Conservation (phyloP, 1,284 basidiomycete species). For the Malassezia sp. region DNA sequence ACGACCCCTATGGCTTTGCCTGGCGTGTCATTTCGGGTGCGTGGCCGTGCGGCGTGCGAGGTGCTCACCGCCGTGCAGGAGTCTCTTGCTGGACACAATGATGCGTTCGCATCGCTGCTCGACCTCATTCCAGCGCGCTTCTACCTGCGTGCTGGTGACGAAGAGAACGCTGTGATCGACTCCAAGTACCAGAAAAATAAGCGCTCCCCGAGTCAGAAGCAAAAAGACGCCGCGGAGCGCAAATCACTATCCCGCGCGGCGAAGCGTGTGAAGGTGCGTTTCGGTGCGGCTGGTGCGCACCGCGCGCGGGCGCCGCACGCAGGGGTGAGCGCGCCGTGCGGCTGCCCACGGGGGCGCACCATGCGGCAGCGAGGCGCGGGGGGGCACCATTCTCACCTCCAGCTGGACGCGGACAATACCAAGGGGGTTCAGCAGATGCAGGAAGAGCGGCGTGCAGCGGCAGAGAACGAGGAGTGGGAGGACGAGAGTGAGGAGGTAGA, state of each 20-base stretch:
- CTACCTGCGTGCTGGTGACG: constrained; percentile 29
- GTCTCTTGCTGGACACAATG: constrained; percentile 27
- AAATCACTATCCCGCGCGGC: constrained; percentile 28
- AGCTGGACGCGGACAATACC: constrained; percentile 38
- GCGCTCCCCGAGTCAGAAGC: constrained; percentile 37
- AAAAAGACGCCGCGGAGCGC: constrained; percentile 29
- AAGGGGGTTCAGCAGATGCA: constrained; percentile 31
- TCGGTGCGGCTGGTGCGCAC: no score
- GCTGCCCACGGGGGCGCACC: no score
- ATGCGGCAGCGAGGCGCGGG: no score
- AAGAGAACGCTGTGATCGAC: constrained; percentile 23
- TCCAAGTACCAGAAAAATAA: constrained; percentile 43
- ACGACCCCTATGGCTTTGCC: not conserved
- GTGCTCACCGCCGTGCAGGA: constrained; percentile 4
- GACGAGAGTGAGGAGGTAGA: constrained; percentile 13
- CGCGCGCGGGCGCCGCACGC: no score
- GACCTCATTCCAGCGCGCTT: constrained; percentile 38
- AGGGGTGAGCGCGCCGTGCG: no score
- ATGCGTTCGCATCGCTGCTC: constrained; percentile 31
- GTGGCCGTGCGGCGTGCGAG: not conserved
- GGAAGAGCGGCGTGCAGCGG: constrained; percentile 18
- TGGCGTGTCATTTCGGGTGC: not conserved
- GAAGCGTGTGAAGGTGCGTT: constrained; percentile 18
- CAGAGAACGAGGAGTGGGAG: constrained; percentile 21
- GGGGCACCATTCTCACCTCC: not conserved